Base-by-base conservation (phyloP, 768 basidiomycete species). In the Grammothele lineata region DNA sequence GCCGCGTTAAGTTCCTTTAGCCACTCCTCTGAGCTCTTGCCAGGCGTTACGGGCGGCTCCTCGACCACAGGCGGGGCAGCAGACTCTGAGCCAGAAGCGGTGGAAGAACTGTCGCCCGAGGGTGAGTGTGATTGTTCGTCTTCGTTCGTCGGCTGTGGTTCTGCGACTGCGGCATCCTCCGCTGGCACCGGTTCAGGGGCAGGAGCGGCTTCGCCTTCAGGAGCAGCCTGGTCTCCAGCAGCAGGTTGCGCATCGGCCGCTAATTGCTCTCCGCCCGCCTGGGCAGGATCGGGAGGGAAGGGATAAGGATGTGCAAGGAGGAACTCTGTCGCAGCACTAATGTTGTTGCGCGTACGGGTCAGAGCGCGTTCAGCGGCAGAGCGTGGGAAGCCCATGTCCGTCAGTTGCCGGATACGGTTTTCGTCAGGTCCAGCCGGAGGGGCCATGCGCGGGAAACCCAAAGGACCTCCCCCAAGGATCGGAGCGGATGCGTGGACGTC, bases 311-410 rank as follows among this genome's bases (percentile, higher is more conserved):
- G 86, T 0, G 80, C 76, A 12, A 99, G 71, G 1, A 99, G 75
- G 3, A 88, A 70, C 55, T 98, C 94, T 0, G 95, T 86, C 4
- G 96, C 96, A 4, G 87, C 81, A 36, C 75, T 83, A 58, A 96
- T 74, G 59, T 96, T 93, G 65, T 98, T 98, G 52, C 86, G 81
- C 4, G 86, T 83, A 10, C 94, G 87, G 17, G 75, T 65, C 32
- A 99, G 71, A 4, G 95, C 95, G 43, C 84, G 78, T 60, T 89
- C 87, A 2, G 85, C 91, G 11, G 90, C 89, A 34, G 81, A 77
- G n/a, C 92, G 81, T 27, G 87, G 81, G 72, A 98, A 99, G 37
- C 96, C 96, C 96, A 99, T 98, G 58, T 98, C 96, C 9, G 81
- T 85, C 45, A 98, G 73, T 57, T 92, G 87, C 41, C 80, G 78